Evolutionary conservation across 2,329 filamentous ascomycete species (phyloP).

Genomic region (Thielaviopsis euricoi): DNA sequence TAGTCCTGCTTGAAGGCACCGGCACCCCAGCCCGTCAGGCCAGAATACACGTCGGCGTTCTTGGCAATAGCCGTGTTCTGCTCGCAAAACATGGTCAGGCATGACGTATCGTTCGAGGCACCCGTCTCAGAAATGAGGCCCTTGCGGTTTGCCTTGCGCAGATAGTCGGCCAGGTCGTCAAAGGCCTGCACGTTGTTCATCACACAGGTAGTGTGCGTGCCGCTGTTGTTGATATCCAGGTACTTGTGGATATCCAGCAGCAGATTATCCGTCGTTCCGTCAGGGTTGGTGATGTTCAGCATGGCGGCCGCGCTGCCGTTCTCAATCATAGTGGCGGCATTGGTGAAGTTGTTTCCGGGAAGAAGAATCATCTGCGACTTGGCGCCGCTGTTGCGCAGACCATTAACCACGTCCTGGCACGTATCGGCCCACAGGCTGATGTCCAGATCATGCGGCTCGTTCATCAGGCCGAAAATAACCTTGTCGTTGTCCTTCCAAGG

Average conservation of each 20-base stretch:
- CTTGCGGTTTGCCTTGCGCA: constrained; percentile 25
- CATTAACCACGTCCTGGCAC: constrained; percentile 45
- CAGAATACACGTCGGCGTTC: constrained; percentile 30
- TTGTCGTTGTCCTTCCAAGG: constrained; percentile 38
- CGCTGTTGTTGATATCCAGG: constrained; percentile 39
- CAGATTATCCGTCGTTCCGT: constrained; percentile 38
- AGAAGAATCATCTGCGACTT: constrained; percentile 45
- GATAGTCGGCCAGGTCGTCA: constrained; percentile 27
- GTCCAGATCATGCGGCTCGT: constrained; percentile 48
- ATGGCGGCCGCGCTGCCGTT: constrained; percentile 35
- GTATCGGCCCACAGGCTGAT: constrained; percentile 40
- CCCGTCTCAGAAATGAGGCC: constrained; percentile 34
- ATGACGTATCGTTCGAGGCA: constrained; percentile 22
- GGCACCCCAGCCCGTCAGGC: constrained; percentile 30
- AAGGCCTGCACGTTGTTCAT: constrained; percentile 36
- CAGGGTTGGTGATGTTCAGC: constrained; percentile 37
- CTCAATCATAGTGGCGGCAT: constrained; percentile 30
- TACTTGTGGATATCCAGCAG: constrained; percentile 46
- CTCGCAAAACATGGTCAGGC: constrained; percentile 27
- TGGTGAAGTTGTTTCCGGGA: constrained; percentile 43
- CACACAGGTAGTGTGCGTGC: constrained; percentile 33
- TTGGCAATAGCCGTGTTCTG: constrained; percentile 29
- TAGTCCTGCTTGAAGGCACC: constrained; percentile 27
- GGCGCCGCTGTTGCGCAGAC: constrained; percentile 49
- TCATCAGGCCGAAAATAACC: constrained; percentile 51